Evolutionary conservation across 805 yeast genomes (phyloP).

Genomic region (Candida nemodendra): DNA sequence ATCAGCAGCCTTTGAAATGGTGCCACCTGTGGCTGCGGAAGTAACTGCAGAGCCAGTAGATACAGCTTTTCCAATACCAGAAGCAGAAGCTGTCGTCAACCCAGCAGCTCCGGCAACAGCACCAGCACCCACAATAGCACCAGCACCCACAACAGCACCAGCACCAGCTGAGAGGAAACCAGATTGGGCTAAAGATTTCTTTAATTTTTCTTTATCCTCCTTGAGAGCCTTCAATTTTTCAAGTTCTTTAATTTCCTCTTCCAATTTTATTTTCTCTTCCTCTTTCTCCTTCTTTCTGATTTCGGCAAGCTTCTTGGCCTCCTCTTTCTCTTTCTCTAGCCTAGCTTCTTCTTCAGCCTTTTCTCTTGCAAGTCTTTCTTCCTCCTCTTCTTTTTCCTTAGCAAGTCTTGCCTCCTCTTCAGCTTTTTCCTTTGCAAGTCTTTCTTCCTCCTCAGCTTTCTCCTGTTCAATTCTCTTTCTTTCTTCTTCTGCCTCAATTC

Average conservation of each 20-base stretch:
- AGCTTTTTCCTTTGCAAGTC: constrained; percentile 29
- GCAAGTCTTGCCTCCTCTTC: constrained; percentile 26
- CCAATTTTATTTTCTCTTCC: constrained; percentile 34
- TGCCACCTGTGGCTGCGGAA: constrained; percentile 21
- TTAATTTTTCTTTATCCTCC: constrained; percentile 40
- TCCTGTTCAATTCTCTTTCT: constrained; percentile 43
- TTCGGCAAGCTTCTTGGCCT: constrained; percentile 11
- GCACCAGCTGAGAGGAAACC: constrained; percentile 22
- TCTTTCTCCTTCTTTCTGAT: constrained; percentile 20
- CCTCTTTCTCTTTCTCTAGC: constrained; percentile 33
- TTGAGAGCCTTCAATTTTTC: constrained; percentile 39
- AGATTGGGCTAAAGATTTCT: constrained; percentile 17
- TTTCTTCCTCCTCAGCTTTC: constrained; percentile 34
- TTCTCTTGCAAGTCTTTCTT: constrained; percentile 24
- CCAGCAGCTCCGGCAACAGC: constrained; percentile 26
- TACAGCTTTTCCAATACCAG: constrained; percentile 25
- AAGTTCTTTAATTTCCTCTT: constrained; percentile 41
- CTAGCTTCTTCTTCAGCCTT: constrained; percentile 30
- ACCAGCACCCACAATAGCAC: constrained; percentile 19
- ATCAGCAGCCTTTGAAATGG: constrained; percentile 5
- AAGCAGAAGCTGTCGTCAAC: constrained; percentile 21
- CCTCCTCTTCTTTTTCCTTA: constrained; percentile 21
- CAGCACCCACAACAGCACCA: constrained; percentile 17
- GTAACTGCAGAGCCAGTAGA: constrained; percentile 30
- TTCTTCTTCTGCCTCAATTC: constrained; percentile 39